Evolutionary conservation across 129 eudicot species (phyloP).

Genomic region (Helianthus tuberosus): DNA sequence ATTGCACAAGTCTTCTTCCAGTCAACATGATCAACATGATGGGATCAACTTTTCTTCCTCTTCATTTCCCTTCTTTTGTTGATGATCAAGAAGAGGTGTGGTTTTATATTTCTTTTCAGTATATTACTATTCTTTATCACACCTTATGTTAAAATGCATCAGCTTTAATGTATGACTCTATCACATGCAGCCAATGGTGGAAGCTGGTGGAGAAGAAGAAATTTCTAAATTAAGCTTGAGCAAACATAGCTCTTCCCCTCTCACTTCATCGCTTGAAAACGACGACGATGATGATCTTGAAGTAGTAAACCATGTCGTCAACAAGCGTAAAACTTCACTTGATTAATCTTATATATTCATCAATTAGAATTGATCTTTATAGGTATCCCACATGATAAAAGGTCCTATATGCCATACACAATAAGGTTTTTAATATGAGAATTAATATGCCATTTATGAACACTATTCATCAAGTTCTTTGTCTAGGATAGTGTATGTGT

Average conservation of each 20-base stretch:
- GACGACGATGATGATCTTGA: slow-evolving; percentile 35
- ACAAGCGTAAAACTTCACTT: slow-evolving; percentile 54
- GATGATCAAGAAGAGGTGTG: slow-evolving; percentile 51
- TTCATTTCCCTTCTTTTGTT: slow-evolving; percentile 58
- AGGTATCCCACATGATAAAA: slow-evolving; percentile 20
- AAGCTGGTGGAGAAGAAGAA: slow-evolving; percentile 39
- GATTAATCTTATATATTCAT: not conserved
- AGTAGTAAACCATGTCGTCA: slow-evolving; percentile 47
- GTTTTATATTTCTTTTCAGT: not conserved
- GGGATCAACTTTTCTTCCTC: slow-evolving; percentile 61
- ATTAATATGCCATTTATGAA: not conserved
- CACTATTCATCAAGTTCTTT: not conserved
- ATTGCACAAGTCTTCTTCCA: slow-evolving; percentile 78
- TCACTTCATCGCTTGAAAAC: slow-evolving; percentile 52
- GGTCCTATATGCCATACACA: slow-evolving; percentile 1
- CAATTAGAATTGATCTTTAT: not conserved
- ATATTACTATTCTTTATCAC: not conserved
- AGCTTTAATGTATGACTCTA: not conserved
- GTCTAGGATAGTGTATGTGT: too few relatives aligned
- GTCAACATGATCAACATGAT: slow-evolving; percentile 85
- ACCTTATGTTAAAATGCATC: not conserved
- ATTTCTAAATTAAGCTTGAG: slow-evolving; percentile 35
- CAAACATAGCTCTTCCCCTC: slow-evolving; percentile 44
- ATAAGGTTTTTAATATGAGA: not conserved
- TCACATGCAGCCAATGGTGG: slow-evolving; percentile 42